Percentiles rank a stretch among this genome's conserved stretches.
These are phyloP conservation scores for Peniophora sp. DNA, from an alignment of 1,284 basidiomycete genomes.

Conservation along the genomic window DNA sequence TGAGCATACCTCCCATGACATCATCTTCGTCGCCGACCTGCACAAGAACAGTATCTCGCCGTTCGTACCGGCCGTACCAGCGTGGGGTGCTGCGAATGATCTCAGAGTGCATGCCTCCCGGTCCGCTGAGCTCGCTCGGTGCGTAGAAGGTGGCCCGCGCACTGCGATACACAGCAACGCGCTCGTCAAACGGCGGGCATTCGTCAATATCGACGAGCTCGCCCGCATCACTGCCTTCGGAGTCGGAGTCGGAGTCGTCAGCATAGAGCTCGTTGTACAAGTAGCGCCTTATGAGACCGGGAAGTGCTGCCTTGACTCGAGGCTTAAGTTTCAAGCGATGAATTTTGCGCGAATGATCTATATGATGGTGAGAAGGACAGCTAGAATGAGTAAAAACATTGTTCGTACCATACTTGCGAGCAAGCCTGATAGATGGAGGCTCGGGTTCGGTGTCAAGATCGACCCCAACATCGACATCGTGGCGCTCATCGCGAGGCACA, in stretches of 20 bases:
- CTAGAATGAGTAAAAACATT: too few species aligned
- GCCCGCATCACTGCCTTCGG: background rate
- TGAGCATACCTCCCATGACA: background rate
- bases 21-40: background rate
- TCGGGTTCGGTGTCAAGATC: too few species aligned
- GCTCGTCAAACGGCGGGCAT: background rate
- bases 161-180: slow-evolving; percentile 3
- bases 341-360: background rate
- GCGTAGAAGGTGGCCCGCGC: slow-evolving; percentile 7
- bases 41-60: background rate
- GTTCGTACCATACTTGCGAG: too few species aligned
- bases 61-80: slow-evolving; percentile 2
- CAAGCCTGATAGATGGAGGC: too few species aligned
- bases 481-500: too few species aligned
- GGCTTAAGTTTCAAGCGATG: background rate
- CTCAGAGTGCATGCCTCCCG: slow-evolving; percentile 6
- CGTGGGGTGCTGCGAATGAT: slow-evolving; percentile 5
- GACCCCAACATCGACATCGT: too few species aligned
- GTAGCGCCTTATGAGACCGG: background rate
- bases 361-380: background rate
- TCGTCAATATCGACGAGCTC: background rate
- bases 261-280: background rate
- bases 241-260: too few species aligned
- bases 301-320: background rate
- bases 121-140: slow-evolving; percentile 6